Evolutionary conservation across 2,329 filamentous ascomycete species (phyloP).

Genomic region (Aspergillus versicolor): DNA sequence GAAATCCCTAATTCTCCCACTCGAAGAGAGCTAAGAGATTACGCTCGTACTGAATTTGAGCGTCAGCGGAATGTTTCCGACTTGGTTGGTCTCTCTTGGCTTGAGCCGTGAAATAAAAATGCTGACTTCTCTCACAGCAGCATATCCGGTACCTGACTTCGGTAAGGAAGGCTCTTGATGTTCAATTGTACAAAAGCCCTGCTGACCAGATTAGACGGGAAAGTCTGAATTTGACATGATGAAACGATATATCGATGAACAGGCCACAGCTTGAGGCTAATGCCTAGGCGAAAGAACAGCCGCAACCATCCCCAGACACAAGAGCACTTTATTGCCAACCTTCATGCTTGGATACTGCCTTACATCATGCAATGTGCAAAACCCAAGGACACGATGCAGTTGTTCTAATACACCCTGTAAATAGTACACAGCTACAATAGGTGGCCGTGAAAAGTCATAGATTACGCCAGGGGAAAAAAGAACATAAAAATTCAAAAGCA

Average conservation of each 20-base stretch:
- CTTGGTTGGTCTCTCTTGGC: slow-evolving; percentile 28
- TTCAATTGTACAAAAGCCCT: neutral
- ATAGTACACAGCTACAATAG: neutral
- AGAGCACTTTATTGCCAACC: neutral
- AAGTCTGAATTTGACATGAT: slow-evolving; percentile 49
- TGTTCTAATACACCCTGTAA: neutral
- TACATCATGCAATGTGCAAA: neutral
- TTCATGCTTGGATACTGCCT: neutral
- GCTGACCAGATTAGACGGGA: slow-evolving; percentile 34
- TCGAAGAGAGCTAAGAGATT: slow-evolving; percentile 42
- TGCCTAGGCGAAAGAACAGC: neutral
- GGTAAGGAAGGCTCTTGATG: slow-evolving; percentile 22
- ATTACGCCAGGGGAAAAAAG: neutral
- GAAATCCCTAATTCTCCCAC: slow-evolving; percentile 41
- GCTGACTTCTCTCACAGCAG: slow-evolving; percentile 22
- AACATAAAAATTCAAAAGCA: neutral
- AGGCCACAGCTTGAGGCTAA: slow-evolving; percentile 28
- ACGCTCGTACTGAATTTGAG: slow-evolving; percentile 46
- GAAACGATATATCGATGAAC: slow-evolving; percentile 48
- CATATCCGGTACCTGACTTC: slow-evolving; percentile 49
- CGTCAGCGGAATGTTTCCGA: slow-evolving; percentile 45
- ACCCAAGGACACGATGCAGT: neutral
- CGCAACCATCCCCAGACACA: neutral
- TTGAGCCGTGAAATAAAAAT: neutral
- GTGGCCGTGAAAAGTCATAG: neutral